Base-by-base conservation (phyloP, 2,329 filamentous ascomycete genomes). In the Sclerotinia minor region DNA sequence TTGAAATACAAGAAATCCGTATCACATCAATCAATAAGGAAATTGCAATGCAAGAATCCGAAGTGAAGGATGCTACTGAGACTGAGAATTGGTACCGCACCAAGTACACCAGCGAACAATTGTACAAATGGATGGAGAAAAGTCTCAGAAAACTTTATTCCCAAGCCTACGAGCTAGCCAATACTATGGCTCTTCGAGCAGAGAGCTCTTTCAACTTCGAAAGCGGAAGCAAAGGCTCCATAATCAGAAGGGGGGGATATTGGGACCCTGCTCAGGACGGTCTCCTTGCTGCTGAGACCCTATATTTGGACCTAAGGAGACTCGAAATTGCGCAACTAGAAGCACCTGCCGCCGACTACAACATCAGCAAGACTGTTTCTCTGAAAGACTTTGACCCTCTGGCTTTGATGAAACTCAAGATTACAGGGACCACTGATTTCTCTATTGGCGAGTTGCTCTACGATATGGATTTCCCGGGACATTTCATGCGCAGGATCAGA, bases 401-500 rank as follows among this genome's bases (percentile, higher is more conserved):
- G n/a, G 61, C 67, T 1, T 54, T 68, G 24, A 45, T 68, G n/a
- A 38, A 26, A n/a, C 35, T 68, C n/a, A 68, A 52, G 54, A 41
- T 55, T 19, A 54, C 45, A 15, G 67, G 67, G 29, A 32, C 19
- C n/a, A 64, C 54, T 35, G 68, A 69, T 26, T 64, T 69, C n/a
- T 65, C 61, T 5, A 35, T 69, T 11, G 44, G 41, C 38, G 68
- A 69, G 41, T 53, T 59, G n/a, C 60, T 67, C 24, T 69, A 64
- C 45, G 68, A 69, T 41, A 57, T 67, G 49, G 68, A 69, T 35
- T 69, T 67, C 35, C 68, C 68, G 0, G 58, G 64, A 2, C 68
- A 69, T 26, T 69, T 67, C 35, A 69, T 69, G 68, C 64, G 68
- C 15, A 65, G 68, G 13, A 67, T 69, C 17, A 19, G 41, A 15